A percentile compares a stretch with the other conserved stretches of the same genome.
These are phyloP conservation scores for Vicia villosa DNA, from an alignment of 306 rosid genomes.

Conservation along the genomic window DNA sequence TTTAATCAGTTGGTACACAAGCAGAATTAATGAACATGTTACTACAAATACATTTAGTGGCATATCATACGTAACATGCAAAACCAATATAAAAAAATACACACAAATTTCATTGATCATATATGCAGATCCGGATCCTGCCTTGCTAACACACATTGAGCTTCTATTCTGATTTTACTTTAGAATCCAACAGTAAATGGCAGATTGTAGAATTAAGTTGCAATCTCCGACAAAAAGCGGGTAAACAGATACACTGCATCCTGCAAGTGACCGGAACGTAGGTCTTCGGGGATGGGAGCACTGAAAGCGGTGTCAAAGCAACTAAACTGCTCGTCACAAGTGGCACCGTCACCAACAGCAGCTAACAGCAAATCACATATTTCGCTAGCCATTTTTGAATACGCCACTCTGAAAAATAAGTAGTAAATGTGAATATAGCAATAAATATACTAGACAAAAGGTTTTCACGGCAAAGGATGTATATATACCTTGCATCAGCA, in stretches of 20 bases:
- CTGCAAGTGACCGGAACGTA: constrained; percentile 77
- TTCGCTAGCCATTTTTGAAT: constrained; percentile 89
- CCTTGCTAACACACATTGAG: constrained; percentile 12
- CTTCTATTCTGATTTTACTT: constrained; percentile 16
- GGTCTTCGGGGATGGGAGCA: constrained; percentile 86
- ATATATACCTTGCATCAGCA: constrained; percentile 73
- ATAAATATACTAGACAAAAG: constrained; percentile 12
- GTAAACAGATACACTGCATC: constrained; percentile 79
- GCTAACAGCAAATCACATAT: constrained; percentile 69
- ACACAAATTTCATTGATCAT: constrained; percentile 4
- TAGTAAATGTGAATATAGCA: constrained; percentile 27
- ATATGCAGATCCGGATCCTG: constrained; percentile 30
- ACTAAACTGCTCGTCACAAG: constrained; percentile 69
- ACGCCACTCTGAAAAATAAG: constrained; percentile 61
- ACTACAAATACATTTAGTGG: constrained; percentile 4
- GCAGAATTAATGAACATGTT: constrained; percentile 22
- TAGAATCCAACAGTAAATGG: background rate
- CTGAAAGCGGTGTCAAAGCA: constrained; percentile 76
- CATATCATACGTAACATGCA: constrained; percentile 15
- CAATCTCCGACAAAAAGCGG: constrained; percentile 71
- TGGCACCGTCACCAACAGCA: constrained; percentile 59
- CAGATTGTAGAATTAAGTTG: constrained; percentile 44
- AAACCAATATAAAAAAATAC: constrained; percentile 2
- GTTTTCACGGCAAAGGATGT: constrained; percentile 24
- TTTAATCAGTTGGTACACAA: background rate